Base-by-base conservation (phyloP, 1,139 yeast species). In the Saccharomyces uvarum region DNA sequence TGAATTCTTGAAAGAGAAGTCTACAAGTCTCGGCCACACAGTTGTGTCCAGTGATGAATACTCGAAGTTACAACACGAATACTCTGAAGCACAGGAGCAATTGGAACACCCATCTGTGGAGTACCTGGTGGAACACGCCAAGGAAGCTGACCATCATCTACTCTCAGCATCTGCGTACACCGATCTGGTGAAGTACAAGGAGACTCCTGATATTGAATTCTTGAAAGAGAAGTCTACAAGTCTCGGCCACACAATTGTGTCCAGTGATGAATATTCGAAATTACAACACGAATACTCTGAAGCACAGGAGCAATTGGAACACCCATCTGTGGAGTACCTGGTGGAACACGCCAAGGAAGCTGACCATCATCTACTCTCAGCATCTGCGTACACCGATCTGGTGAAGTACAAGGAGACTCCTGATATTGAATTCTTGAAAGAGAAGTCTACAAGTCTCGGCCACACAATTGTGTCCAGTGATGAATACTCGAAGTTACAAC, bases 1-100 rank as follows among this genome's bases (percentile, higher is more conserved):
- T 11, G 56, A 74, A 7, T 73, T 73, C 52, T 61, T 80, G 21
- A 61, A 59, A 9, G 66, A 65, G 4, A 70, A 71, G 52, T 78
- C 80, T 0, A 50, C 57, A 1, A 61, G 57, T 11, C 42, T 50
- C 16, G 32, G 51, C 26, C 27, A 50, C 24, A 7, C 32, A 14
- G 19, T 50, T 14, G 48, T 38, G 6, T 33, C 51, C 33, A 14
- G 50, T 49, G 24, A 41, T 19, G 42, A 55, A 51, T 13, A 14
- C 6, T 26, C 50, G n/a, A 46, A 38, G 19, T 50, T 53, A 26
- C 60, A 49, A 47, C 58, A 16, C 47, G 47, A 2, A 62, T 58
- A 27, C 14, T 63, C 32, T 13, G 44, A 51, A n/a, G 14, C 53
- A 16, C 11, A 42, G 13, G 41, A 41, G 16, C 41, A 42, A 27